Percentiles rank a stretch among this genome's conserved stretches.
Conservation (phyloP, 768 basidiomycete genomes). For the Tricholoma sp. region DNA sequence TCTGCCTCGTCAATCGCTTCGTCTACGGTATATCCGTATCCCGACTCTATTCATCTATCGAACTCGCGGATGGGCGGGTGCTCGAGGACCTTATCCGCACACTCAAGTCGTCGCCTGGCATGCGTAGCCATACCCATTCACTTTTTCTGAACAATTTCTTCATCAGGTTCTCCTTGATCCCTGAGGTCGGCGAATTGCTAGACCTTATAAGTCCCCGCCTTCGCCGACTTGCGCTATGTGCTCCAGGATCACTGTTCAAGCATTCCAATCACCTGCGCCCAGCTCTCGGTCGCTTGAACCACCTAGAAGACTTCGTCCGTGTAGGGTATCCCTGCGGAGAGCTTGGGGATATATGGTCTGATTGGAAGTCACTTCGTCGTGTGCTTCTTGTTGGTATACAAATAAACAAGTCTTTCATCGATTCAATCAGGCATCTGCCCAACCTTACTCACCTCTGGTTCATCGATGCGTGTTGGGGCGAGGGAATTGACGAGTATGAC, state of each 20-base stretch:
- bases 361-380: conserved; percentile 9
- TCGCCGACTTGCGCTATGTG: conserved; percentile 10
- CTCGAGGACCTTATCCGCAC: conserved; percentile 1
- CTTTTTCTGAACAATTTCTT: conserved; percentile 1
- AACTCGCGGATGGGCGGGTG: conserved; percentile 5
- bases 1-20: conserved; percentile 6
- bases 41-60: conserved; percentile 11
- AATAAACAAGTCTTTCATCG: conserved; percentile 8
- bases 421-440: conserved; percentile 2
- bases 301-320: conserved; percentile 10
- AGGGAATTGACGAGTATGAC: conserved; percentile 4
- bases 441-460: conserved; percentile 8
- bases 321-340: conserved; percentile 11
- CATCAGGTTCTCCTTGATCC: not conserved
- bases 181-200: conserved; percentile 6
- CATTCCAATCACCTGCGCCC: conserved; percentile 2
- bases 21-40: conserved; percentile 2
- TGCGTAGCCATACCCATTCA: conserved; percentile 3
- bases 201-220: conserved; percentile 5
- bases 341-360: conserved; percentile 3
- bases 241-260: conserved; percentile 6
- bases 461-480: conserved; percentile 13
- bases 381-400: conserved; percentile 11
- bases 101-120: conserved; percentile 1
- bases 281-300: conserved; percentile 6